Conservation (phyloP, 306 rosid genomes). For the Biancaea sappan region DNA sequence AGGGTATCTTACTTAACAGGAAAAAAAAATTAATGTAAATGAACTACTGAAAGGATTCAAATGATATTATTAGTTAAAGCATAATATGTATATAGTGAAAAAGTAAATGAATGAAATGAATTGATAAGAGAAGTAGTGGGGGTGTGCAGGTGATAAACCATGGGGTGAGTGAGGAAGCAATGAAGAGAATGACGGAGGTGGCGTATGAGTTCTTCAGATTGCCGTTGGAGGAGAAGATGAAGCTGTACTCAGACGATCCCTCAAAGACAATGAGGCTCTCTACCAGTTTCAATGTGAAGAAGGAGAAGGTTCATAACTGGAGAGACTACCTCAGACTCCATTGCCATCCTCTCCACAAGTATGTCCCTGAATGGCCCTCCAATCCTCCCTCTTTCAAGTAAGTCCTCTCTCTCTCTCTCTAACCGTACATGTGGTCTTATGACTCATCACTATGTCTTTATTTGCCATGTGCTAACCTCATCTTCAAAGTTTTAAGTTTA, state of each 20-base stretch:
- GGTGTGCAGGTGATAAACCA: slow-evolving; percentile 75
- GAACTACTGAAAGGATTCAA: too few species aligned
- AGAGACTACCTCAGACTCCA: slow-evolving; percentile 94
- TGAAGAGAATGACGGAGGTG: slow-evolving; percentile 51
- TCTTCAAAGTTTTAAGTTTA: too few species aligned
- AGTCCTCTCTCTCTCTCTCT: not conserved
- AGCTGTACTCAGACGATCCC: slow-evolving; percentile 85
- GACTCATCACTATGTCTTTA: not conserved
- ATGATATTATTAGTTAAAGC: too few species aligned
- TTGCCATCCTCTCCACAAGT: slow-evolving; percentile 75
- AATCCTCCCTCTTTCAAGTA: slow-evolving; percentile 83
- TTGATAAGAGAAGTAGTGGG: too few species aligned
- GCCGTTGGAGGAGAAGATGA: slow-evolving; percentile 82
- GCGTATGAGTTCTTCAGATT: slow-evolving; percentile 68
- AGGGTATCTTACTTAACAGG: too few species aligned
- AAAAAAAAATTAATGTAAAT: too few species aligned
- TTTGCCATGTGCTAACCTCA: too few species aligned
- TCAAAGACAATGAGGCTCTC: slow-evolving; percentile 81
- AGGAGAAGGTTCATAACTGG: slow-evolving; percentile 84
- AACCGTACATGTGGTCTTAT: not conserved
- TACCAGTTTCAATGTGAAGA: slow-evolving; percentile 74
- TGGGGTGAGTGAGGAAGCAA: slow-evolving; percentile 59
- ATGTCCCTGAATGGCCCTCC: slow-evolving; percentile 79
- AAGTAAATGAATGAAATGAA: too few species aligned
- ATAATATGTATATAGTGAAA: too few species aligned